Conservation (phyloP, 495 filamentous ascomycete species). For the Penicillium chermesinum region DNA sequence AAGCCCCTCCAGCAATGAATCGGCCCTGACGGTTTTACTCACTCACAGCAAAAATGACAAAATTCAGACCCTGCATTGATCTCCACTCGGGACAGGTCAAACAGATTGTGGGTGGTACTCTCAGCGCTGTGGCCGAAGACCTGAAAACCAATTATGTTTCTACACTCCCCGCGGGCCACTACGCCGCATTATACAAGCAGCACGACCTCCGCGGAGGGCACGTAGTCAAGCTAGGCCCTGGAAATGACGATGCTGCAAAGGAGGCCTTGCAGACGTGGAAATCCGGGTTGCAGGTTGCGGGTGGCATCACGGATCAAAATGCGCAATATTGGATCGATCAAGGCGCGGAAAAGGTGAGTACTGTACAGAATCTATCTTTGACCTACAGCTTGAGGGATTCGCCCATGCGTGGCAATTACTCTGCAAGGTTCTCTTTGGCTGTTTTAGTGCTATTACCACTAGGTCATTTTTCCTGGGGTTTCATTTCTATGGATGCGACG, state of each 20-base stretch:
- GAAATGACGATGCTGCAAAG: constrained; percentile 72
- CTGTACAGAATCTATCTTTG: not conserved
- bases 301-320: constrained; percentile 82
- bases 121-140: constrained; percentile 57
- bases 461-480: too few species aligned
- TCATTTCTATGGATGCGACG: too few species aligned
- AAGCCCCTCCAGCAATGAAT: constrained; percentile 2
- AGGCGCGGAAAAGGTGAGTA: constrained; percentile 82
- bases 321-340: constrained; percentile 78
- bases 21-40: not conserved
- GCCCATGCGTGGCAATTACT: not conserved
- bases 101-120: constrained; percentile 94
- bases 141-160: constrained; percentile 92
- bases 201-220: constrained; percentile 73
- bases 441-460: too few species aligned
- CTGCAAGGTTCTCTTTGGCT: constrained; percentile 3
- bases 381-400: not conserved
- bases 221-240: constrained; percentile 91
- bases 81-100: constrained; percentile 93
- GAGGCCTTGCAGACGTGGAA: constrained; percentile 76
- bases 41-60: constrained; percentile 60
- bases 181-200: constrained; percentile 70
- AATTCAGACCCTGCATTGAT: constrained; percentile 95
- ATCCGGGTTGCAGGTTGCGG: constrained; percentile 75
- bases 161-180: constrained; percentile 71